Base-by-base conservation (phyloP, 2,329 filamentous ascomycete species). In the Aspergillus eucalypticola region DNA sequence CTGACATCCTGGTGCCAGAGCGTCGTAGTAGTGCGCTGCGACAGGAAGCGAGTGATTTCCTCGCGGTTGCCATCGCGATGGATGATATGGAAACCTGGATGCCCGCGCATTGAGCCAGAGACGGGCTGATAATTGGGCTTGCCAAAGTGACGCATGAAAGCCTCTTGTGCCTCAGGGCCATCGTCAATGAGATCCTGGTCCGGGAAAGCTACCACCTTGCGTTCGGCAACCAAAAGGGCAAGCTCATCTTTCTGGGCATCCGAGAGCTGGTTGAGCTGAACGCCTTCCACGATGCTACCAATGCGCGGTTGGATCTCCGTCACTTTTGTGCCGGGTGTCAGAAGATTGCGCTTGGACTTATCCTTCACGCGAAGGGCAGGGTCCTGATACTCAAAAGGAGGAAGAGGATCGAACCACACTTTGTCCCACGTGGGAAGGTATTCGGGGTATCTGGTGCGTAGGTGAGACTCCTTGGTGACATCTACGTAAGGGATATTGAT, bases 191-290 rank as follows among this genome's bases (percentile, higher is more conserved):
- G 75, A 58, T 84, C 80, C 60, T 83, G 79, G 35, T 82, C 75
- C n/a, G 80, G 79, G 71, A 83, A 83, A 35, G 81, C 80, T 11
- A 81, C 75, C 15, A 83, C 79, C 54, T 81, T 81, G 61, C 89
- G 86, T 76, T 91, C 83, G 10, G 90, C 88, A 10, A 92, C 88
- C 64, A 89, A 87, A 21, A 88, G 84, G 1, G 81, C 82, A 10
- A 84, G 78, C 65, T 83, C 82, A 58, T 84, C 81, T 56, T 82
- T 82, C 49, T 79, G 79, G 6, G 76, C 71, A 44, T 80, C 75
- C 1, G 76, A 78, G 7, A 84, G 76, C 41, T 78, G 71, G 68
- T 75, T 81, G 56, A 84, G 67, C 60, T 84, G 82, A 38, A 84
- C 68, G 23, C 77, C 77, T 59, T 77, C 71, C 32, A 81, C 58